Evolutionary conservation across 257 asterid species (phyloP), one percentile per base, ranked within the genome.

Genomic region (Nicotiana obtusifolia): DNA sequence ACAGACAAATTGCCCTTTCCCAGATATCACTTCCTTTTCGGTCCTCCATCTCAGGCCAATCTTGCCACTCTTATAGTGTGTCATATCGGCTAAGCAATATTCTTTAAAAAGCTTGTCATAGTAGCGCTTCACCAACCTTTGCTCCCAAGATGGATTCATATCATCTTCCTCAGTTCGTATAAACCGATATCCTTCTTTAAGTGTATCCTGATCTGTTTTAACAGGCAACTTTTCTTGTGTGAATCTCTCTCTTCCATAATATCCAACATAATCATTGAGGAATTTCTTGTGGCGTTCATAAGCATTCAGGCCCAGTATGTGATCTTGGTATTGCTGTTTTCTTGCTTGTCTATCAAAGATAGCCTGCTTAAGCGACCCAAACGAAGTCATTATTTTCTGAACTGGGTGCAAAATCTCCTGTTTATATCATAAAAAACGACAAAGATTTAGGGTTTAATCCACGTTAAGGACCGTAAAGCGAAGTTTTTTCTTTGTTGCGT

Each of bases 41-140:
- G 93, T 89, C 90, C 99, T 94, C 99, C 99, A 96, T 89, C 99
- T 92, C 83, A 96, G 93, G 82, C 99, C 99, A 94, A 96, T 91
- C 98, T 93, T 96, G 81, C 99, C 99, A 77, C 91, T 88, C 90
- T 91, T 96, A 94, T 93, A 96, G 10, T 89, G 97, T 3, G 98
- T 90, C 99, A 96, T 96, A 81, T 96, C 99, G 82, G 99, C 99
- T 88, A 96, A 89, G 90, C 99, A 96, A 81, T 96, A 96, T 92
- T 96, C 99, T 86, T 92, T 94, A 86, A 96, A 96, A 80, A 96
- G 97, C 94, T 96, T 96, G 88, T 93, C 97, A 80, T 66, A 80
- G 78, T 80, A 96, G 81, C 99, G 99, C 87, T 93, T 96, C 89
- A 94, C 99, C 83, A 96, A 92, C 88, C 93, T 94, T 67, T 93